Conservation (phyloP, 2,329 filamentous ascomycete species). For the Talaromyces piceae region DNA sequence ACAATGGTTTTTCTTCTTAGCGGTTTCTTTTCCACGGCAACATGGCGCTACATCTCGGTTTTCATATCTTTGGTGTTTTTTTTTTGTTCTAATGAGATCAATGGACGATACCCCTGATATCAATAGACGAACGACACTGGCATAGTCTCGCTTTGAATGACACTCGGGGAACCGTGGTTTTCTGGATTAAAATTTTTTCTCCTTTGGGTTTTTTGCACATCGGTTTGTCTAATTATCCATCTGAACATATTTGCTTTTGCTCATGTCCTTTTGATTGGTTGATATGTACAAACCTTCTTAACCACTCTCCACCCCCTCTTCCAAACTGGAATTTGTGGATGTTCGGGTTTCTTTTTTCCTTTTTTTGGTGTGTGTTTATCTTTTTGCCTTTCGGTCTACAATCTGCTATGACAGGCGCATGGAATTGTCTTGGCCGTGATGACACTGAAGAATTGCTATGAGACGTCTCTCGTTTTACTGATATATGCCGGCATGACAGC, state of each 20-base stretch:
- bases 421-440: neutral
- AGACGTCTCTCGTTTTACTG: neutral
- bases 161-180: neutral
- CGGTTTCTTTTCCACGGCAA: constrained; percentile 3
- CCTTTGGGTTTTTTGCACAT: neutral
- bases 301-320: neutral
- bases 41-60: constrained; percentile 4
- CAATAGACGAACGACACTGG: constrained; percentile 11
- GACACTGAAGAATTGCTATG: too few relatives aligned
- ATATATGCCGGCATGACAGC: neutral
- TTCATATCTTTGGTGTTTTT: neutral
- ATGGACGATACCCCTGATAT: constrained; percentile 7
- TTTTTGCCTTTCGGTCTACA: neutral
- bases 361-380: neutral
- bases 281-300: neutral
- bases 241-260: neutral
- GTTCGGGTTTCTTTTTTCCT: too few relatives aligned
- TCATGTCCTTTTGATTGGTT: neutral
- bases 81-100: constrained; percentile 2
- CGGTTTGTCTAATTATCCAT: neutral
- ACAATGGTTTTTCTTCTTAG: neutral
- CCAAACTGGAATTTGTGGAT: too few relatives aligned
- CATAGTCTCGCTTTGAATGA: neutral
- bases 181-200: neutral
- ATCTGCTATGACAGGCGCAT: neutral